These are phyloP conservation scores for Termitomyces sp. DNA, from an alignment of 1,284 basidiomycete genomes.

Conservation along the genomic window DNA sequence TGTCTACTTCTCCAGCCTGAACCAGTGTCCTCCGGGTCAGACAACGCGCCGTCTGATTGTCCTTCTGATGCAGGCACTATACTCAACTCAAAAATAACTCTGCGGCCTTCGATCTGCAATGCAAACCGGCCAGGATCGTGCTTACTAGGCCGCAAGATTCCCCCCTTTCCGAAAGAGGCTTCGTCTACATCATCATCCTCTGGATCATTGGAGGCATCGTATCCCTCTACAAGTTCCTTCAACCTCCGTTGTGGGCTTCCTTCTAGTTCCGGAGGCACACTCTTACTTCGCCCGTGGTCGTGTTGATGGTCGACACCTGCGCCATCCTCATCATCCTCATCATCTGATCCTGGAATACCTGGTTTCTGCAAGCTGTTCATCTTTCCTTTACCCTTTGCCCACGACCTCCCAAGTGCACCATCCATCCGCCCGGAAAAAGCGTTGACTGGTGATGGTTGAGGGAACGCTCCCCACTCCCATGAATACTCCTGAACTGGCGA, in stretches of 20 bases:
- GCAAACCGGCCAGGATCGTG: constrained; percentile 50
- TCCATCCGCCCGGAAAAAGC: constrained; percentile 39
- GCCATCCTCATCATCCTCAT: constrained; percentile 17
- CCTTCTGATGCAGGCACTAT: constrained; percentile 30
- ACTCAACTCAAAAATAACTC: constrained; percentile 59
- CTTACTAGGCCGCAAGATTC: constrained; percentile 44
- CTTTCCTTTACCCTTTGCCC: constrained; percentile 20
- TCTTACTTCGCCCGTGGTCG: constrained; percentile 39
- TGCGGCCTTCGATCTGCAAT: constrained; percentile 50
- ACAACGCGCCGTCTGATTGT: constrained; percentile 13
- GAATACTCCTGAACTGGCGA: constrained; percentile 57
- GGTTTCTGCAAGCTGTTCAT: constrained; percentile 17
- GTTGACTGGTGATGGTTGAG: constrained; percentile 67
- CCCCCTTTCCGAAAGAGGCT: constrained; percentile 42
- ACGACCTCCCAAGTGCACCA: constrained; percentile 10
- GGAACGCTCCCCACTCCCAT: constrained; percentile 85
- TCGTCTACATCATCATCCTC: constrained; percentile 18
- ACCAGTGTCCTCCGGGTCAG: constrained; percentile 15
- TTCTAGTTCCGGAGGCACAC: constrained; percentile 50
- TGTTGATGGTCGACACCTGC: constrained; percentile 22
- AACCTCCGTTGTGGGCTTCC: constrained; percentile 33
- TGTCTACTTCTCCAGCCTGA: constrained; percentile 20
- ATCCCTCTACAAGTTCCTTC: constrained; percentile 31
- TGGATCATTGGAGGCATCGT: constrained; percentile 21
- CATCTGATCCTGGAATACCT: constrained; percentile 10